Conservation (phyloP, 1,139 yeast species). For the Geotrichum australiense region DNA sequence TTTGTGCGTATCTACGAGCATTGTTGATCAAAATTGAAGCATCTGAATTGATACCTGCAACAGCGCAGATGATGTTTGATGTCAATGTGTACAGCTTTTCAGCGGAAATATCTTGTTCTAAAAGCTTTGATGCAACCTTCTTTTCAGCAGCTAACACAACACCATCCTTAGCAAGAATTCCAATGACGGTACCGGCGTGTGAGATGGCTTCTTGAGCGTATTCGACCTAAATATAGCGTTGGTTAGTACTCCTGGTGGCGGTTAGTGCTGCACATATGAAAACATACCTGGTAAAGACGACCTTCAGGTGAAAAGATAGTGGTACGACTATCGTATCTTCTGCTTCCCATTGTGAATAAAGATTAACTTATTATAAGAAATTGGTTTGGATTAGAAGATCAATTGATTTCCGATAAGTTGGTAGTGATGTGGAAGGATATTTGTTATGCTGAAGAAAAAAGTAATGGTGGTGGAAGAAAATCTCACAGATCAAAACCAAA, state of each 20-base stretch:
- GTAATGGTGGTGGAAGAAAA: constrained; percentile 3
- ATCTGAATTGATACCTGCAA: constrained; percentile 97
- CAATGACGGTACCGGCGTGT: constrained; percentile 97
- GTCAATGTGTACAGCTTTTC: constrained; percentile 85
- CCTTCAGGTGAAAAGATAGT: constrained; percentile 99
- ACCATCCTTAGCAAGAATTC: constrained; percentile 86
- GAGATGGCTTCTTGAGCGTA: constrained; percentile 97
- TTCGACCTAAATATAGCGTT: constrained; percentile 48
- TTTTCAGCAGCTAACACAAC: constrained; percentile 95
- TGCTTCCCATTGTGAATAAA: constrained; percentile 46
- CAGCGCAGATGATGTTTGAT: constrained; percentile 81
- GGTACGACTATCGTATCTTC: constrained; percentile 95
- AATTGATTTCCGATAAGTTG: too few species aligned
- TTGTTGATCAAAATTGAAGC: constrained; percentile 85
- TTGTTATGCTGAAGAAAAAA: neutral
- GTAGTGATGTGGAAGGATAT: neutral
- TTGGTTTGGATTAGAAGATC: too few species aligned
- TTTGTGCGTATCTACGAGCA: constrained; percentile 83
- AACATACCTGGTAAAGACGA: constrained; percentile 71
- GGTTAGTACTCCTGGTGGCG: constrained; percentile 7
- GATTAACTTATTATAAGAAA: too few species aligned
- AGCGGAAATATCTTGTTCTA: constrained; percentile 89
- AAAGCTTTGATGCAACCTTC: constrained; percentile 82
- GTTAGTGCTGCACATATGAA: neutral
- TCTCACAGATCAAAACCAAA: neutral